Conservation (phyloP, 371 early-diverging fungal genomes). For the Mortierella sp. region DNA sequence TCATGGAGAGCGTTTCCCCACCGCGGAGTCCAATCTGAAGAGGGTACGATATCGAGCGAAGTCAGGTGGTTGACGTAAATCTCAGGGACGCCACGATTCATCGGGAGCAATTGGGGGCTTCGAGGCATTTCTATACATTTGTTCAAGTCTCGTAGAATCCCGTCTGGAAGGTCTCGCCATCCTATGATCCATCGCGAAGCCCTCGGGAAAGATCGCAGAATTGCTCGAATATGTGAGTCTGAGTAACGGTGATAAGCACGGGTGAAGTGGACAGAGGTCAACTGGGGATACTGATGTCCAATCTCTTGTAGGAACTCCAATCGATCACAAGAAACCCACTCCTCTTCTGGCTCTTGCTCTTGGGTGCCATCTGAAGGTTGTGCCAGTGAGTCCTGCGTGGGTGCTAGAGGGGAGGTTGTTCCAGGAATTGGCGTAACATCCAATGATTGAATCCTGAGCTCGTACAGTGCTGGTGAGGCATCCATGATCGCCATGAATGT, state of each 20-base stretch:
- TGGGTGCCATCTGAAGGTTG: background rate
- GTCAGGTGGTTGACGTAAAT: slow-evolving; percentile 24
- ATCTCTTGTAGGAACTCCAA: slow-evolving; percentile 20
- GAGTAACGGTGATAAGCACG: slow-evolving; percentile 16
- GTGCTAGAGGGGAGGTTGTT: background rate
- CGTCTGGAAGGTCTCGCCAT: slow-evolving; percentile 30
- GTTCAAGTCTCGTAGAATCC: slow-evolving; percentile 27
- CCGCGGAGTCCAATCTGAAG: slow-evolving; percentile 22
- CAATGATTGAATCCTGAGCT: slow-evolving; percentile 21
- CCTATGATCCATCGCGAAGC: slow-evolving; percentile 23
- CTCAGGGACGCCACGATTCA: background rate
- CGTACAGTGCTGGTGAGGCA: slow-evolving; percentile 14
- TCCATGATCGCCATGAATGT: slow-evolving; percentile 16
- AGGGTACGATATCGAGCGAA: slow-evolving; percentile 27
- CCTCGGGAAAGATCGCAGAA: slow-evolving; percentile 23
- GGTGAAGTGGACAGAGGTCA: slow-evolving; percentile 30
- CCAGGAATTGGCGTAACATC: background rate
- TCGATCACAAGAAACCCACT: slow-evolving; percentile 17
- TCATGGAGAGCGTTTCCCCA: slow-evolving; percentile 34
- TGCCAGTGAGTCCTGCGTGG: background rate
- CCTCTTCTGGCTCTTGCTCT: background rate
- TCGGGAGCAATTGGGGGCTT: background rate
- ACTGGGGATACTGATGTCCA: slow-evolving; percentile 19
- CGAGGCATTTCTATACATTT: slow-evolving; percentile 4
- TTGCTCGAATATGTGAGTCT: slow-evolving; percentile 14